Conservation (phyloP, 192 early-diverging fungal species). For the Ramicandelaber brevisporus region DNA sequence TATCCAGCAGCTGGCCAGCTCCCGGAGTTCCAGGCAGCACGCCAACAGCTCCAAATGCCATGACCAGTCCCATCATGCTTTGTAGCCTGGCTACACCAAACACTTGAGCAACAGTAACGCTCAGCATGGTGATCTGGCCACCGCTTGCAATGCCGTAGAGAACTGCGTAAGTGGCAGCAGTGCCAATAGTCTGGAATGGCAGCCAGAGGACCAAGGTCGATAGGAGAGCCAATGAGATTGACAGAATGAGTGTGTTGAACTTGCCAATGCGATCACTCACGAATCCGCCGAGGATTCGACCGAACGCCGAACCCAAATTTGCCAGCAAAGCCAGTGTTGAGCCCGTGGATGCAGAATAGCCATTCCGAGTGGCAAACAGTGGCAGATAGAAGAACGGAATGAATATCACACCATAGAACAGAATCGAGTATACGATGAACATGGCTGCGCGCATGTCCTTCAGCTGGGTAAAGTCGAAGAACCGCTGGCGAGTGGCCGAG, state of each 20-base stretch:
- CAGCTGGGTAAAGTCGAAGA: conserved; percentile 15
- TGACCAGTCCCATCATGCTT: conserved; percentile 24
- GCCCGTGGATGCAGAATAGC: conserved; percentile 12
- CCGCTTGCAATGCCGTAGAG: conserved; percentile 27
- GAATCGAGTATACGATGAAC: conserved; percentile 3
- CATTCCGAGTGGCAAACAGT: conserved; percentile 10
- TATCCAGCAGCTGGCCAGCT: conserved; percentile 21
- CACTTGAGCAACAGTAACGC: conserved; percentile 21
- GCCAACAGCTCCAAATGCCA: conserved; percentile 19
- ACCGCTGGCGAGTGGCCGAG: conserved; percentile 4
- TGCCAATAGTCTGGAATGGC: conserved; percentile 14
- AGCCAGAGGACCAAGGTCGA: conserved; percentile 23
- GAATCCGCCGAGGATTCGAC: conserved; percentile 30
- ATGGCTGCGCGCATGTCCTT: conserved; percentile 13
- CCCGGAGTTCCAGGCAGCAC: conserved; percentile 20
- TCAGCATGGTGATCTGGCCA: conserved; percentile 21
- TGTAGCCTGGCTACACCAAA: conserved; percentile 23
- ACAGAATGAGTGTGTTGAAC: conserved; percentile 25
- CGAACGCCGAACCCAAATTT: conserved; percentile 29
- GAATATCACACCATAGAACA: conserved; percentile 19
- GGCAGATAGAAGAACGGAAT: conserved; percentile 27
- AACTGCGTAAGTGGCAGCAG: conserved; percentile 15
- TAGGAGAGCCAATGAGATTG: conserved; percentile 11
- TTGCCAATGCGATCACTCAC: conserved; percentile 26
- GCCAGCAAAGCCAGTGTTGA: conserved; percentile 32